phyloP scores from a whole-genome alignment of 768 basidiomycete species.

The Austroboletus eburneus region DNA sequence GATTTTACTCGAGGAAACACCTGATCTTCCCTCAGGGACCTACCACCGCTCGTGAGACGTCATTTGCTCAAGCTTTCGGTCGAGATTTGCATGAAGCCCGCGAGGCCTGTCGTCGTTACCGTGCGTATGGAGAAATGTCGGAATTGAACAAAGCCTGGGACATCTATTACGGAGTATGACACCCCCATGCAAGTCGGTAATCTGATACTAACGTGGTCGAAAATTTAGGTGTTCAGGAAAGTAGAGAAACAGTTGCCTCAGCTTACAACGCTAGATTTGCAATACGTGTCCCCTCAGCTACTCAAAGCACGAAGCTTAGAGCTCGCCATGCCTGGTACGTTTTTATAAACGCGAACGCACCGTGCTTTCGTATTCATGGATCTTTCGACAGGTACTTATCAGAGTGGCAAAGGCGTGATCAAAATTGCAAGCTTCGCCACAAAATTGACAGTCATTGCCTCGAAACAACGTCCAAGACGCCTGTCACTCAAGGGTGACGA shows the following conservation, averaged over 20 bases:
- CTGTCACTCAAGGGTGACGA: constrained; percentile 86
- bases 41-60: constrained; percentile 89
- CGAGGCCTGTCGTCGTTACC: constrained; percentile 85
- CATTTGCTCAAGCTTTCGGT: constrained; percentile 91
- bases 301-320: constrained; percentile 87
- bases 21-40: constrained; percentile 59
- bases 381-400: constrained; percentile 73
- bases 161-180: constrained; percentile 85
- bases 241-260: constrained; percentile 92
- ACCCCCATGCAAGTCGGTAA: not conserved
- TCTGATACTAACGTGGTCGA: constrained; percentile 1
- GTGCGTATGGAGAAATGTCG: constrained; percentile 77
- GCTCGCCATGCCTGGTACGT: constrained; percentile 87
- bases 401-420: constrained; percentile 79
- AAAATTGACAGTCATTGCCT: constrained; percentile 89
- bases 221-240: constrained; percentile 82
- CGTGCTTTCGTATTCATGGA: not conserved
- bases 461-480: constrained; percentile 93
- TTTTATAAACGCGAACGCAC: not conserved
- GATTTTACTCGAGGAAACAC: not conserved
- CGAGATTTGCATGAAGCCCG: constrained; percentile 89
- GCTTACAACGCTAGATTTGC: constrained; percentile 85
- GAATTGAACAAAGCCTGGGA: constrained; percentile 99
- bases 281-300: constrained; percentile 94
- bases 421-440: constrained; percentile 81